A percentile compares a stretch with the other conserved stretches of the same genome.
Evolutionary conservation across 176 grass and related monocot genomes (phyloP).

Genomic region (Oryza glumipatula): DNA sequence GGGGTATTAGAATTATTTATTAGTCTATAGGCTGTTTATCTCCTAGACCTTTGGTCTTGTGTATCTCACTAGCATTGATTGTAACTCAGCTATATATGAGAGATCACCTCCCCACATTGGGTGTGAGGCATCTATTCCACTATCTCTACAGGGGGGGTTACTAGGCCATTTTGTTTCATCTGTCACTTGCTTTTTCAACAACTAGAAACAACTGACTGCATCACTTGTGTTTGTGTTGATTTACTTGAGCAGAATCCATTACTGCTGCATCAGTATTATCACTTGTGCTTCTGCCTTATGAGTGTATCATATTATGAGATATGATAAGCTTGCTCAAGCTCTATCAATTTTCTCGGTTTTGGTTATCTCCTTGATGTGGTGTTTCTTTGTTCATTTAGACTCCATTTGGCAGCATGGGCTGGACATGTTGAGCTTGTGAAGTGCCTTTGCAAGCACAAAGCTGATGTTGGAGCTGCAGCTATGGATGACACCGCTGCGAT

Average conservation of each 20-base stretch:
- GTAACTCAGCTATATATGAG: too few relatives aligned
- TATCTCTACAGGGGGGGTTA: not conserved
- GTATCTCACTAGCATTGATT: too few relatives aligned
- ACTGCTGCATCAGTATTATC: not conserved
- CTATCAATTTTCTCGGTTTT: not conserved
- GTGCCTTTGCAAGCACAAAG: slow-evolving; percentile 95
- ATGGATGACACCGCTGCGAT: slow-evolving; percentile 88
- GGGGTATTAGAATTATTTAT: too few relatives aligned
- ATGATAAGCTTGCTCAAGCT: slow-evolving; percentile 2
- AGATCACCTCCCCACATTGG: too few relatives aligned
- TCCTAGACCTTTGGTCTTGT: too few relatives aligned
- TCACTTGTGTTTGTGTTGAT: not conserved
- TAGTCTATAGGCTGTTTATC: too few relatives aligned
- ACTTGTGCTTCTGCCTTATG: not conserved
- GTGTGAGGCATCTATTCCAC: too few relatives aligned
- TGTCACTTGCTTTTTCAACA: not conserved
- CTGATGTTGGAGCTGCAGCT: slow-evolving; percentile 75
- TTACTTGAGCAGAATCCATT: not conserved
- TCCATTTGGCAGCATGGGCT: slow-evolving; percentile 97
- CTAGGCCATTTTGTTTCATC: not conserved
- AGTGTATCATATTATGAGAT: not conserved
- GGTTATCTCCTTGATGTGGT: slow-evolving; percentile 22
- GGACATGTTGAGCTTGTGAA: slow-evolving; percentile 83
- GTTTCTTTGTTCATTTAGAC: slow-evolving; percentile 56
- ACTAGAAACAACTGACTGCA: not conserved